Evolutionary conservation across 495 filamentous ascomycete genomes (phyloP), one percentile per base, ranked within the genome.

Genomic region (Xylaria sp.): DNA sequence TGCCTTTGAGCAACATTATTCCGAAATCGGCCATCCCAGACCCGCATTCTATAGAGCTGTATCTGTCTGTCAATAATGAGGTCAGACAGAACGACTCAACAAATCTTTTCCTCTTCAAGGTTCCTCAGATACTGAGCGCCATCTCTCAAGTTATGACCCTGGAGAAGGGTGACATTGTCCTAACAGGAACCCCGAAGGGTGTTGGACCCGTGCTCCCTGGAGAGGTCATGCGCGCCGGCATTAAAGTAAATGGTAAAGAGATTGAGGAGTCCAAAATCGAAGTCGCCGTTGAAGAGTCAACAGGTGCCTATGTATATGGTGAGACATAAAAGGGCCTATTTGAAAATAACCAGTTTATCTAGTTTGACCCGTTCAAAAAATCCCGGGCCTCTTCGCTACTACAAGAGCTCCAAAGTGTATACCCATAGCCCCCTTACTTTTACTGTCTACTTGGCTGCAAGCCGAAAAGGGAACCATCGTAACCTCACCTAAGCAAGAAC

Each of bases 111-210:
- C 88, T 99, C 35, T 97, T 97, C 85, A 84, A 85, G 29, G 94
- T 99, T 72, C 94, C 95, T n/a, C 80, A 91, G 71, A 87, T 95
- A 63, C 81, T 99, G 78, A 91, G 90, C 71, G 93, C 98, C 83
- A 97, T 98, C 75, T 93, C 92, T 58, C 89, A 89, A 74, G 93
- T 98, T n/a, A 97, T 97, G 92, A 94, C 93, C 5, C 84, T 99
- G 72, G 92, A 97, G 83, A 86, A 91, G 78, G 96, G 95, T 52
- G 96, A 99, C 83, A 87, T 98, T 78, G 88, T 99, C 46, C 82
- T 99, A 73, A 98, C 96, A 35, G 96, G 96, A 50, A 99, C 96
- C 59, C 96, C 96, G 50, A 98, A 98, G 87, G 96, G 96, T 12
- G 97, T 98, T 40, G 96, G 96, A 1, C 85, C 88, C 26, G 95